Evolutionary conservation across 306 rosid species (phyloP), one percentile per base, ranked within the genome.

Genomic region (Albizia julibrissin): DNA sequence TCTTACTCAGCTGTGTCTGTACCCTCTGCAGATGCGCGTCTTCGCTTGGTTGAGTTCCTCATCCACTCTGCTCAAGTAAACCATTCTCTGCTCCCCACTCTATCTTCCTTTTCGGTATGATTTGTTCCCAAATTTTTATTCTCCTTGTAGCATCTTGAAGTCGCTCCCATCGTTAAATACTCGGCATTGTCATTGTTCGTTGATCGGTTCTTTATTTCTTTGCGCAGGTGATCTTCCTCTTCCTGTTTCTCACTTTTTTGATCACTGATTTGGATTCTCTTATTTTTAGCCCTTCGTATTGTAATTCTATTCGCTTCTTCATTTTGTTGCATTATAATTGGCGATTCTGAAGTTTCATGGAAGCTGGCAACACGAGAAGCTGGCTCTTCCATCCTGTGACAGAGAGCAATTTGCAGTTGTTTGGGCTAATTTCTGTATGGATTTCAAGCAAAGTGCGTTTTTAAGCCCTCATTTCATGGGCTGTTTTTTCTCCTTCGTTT

Each of bases 391-490:
- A 86, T 33, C 93, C 97, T 21, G 12, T 89, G 74, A 93, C 90
- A 27, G 89, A 93, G 61, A 90, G 92, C 85, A 84, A 90, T 73
- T 71, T 95, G 87, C 97, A 95, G 65, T 81, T 95, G 21, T 95
- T 95, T 89, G 92, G 86, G 0, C 92, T 95, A 72, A 87, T 93
- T 85, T 91, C 94, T 65, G 40, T 93, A n/a, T 95, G 97, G 98
- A 86, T 93, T 80, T 93, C 98, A 12, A 93, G 89, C 93, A 91
- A 95, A 88, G 98, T 93, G 34, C 42, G 90, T 69, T 80, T 76
- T 74, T 6, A 22, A 19, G 6, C 74, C 18, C 14, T 12, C 47
- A 8, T 18, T 65, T 5, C 18, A 3, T 16, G 19, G 66, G 6
- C 68, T 59, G 13, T 21, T 58, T 19, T 21, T 59, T 10, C n/a